A percentile compares a stretch with the other conserved stretches of the same genome.
phyloP scores from a whole-genome alignment of 345 rosid species.

The Excoecaria agallocha region DNA sequence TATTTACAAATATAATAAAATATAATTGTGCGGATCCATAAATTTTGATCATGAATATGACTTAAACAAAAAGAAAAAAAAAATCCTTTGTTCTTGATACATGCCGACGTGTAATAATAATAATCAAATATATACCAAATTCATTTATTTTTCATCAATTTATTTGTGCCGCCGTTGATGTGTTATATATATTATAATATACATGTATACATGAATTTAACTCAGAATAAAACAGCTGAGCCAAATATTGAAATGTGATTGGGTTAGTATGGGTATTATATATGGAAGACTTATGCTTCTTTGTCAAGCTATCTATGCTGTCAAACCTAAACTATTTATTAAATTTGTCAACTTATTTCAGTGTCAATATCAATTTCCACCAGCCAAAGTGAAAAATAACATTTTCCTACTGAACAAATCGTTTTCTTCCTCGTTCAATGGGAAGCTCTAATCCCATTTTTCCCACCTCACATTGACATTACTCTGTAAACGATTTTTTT shows the following conservation, averaged over 20 bases:
- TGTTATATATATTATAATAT: too few species aligned
- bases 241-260: constrained; percentile 5
- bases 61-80: too few species aligned
- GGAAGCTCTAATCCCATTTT: not conserved
- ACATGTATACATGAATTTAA: too few species aligned
- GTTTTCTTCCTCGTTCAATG: not conserved
- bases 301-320: constrained; percentile 23
- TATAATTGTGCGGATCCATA: too few species aligned
- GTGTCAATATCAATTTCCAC: constrained; percentile 40
- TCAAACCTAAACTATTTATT: constrained; percentile 37
- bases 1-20: too few species aligned
- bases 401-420: constrained; percentile 11
- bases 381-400: constrained; percentile 26
- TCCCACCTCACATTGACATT: constrained; percentile 4
- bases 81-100: too few species aligned
- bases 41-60: too few species aligned
- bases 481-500: constrained; percentile 24
- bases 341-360: constrained; percentile 29
- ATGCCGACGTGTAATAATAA: too few species aligned
- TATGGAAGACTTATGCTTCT: not conserved
- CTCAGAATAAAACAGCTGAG: not conserved
- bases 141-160: too few species aligned
- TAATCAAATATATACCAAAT: too few species aligned
- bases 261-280: not conserved
- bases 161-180: too few species aligned